Evolutionary conservation across 208 protist genomes (phyloP), one percentile per base, ranked within the genome.

Genomic region (Wallacemonas sp.): DNA sequence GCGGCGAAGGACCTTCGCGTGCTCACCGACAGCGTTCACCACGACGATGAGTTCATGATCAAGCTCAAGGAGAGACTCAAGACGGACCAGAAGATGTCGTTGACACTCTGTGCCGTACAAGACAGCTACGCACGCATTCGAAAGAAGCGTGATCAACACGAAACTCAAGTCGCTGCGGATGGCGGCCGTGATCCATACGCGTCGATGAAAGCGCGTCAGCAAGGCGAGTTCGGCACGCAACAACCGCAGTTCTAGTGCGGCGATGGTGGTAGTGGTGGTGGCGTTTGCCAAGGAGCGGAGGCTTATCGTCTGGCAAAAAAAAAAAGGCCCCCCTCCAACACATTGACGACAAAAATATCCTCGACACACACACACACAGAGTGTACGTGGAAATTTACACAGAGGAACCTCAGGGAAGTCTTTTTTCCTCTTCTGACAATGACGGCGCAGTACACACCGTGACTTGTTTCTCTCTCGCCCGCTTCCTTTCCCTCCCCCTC

Each of bases 1-100:
- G 82, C 76, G 9, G 84, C 84, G 32, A 80, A 82, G 70, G 73
- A 78, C 13, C 48, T 93, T 69, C 75, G 77, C 29, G 48, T 78
- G 63, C 68, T 92, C 41, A 89, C 83, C 21, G 81, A 92, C 36
- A 72, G 62, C 38, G 48, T 72, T 15, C 71, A 85, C 24, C 77
- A 88, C 61, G 86, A 95, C 66, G 86, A 95, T 57, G 89, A 91
- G 57, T 82, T 92, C 30, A 92, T 92, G 81, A 69, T 74, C 37
- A 89, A 88, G 67, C 71, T 95, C 44, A 73, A 76, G 53, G 79
- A 87, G 38, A 73, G 59, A 21, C 75, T 95, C 12, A 85, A 89
- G 63, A 85, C 78, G 15, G 84, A 95, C 63, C 65, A 73, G 48
- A 86, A 81, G 55, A 72, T 92, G 68, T 89, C 89, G 30, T 66